These are phyloP conservation scores for Cladobotryum mycophilum DNA, from an alignment of 2,329 filamentous ascomycete genomes.

Conservation along the genomic window DNA sequence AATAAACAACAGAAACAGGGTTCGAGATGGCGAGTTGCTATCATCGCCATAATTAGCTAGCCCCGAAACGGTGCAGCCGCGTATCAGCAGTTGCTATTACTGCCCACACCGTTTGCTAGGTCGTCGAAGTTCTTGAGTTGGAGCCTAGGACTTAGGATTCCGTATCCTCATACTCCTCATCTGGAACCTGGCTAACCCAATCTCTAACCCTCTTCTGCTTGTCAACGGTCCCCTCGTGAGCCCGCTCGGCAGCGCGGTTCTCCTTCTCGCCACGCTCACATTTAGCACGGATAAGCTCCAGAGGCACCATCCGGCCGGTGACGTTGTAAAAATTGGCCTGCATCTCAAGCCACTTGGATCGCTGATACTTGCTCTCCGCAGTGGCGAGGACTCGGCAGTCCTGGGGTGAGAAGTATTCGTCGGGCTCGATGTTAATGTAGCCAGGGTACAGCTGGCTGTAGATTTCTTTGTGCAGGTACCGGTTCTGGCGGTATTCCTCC, in stretches of 20 bases:
- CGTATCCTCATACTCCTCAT: background rate
- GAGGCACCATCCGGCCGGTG: slow-evolving; percentile 35
- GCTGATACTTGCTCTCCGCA: slow-evolving; percentile 27
- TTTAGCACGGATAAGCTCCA: slow-evolving; percentile 30
- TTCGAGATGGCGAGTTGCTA: too few relatives aligned
- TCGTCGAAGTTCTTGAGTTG: too few relatives aligned
- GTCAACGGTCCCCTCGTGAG: too few relatives aligned
- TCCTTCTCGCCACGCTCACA: slow-evolving; percentile 24
- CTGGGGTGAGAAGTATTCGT: slow-evolving; percentile 20
- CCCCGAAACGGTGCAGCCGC: too few relatives aligned
- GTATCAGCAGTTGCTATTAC: too few relatives aligned
- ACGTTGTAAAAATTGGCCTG: slow-evolving; percentile 39
- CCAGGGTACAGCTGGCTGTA: slow-evolving; percentile 26
- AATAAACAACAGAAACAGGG: too few relatives aligned
- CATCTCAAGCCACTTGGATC: slow-evolving; percentile 34
- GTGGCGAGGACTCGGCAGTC: slow-evolving; percentile 32
- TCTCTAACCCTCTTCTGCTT: slow-evolving; percentile 1
- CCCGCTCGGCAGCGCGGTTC: background rate
- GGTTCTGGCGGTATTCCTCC: slow-evolving; percentile 19
- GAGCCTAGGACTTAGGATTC: too few relatives aligned
- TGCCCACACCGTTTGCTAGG: too few relatives aligned
- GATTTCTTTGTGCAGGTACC: slow-evolving; percentile 28
- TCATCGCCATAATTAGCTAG: too few relatives aligned
- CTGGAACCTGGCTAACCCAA: background rate
- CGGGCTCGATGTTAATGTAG: slow-evolving; percentile 15